Conservation (phyloP, 306 rosid genomes). For the Inga oerstediana region DNA sequence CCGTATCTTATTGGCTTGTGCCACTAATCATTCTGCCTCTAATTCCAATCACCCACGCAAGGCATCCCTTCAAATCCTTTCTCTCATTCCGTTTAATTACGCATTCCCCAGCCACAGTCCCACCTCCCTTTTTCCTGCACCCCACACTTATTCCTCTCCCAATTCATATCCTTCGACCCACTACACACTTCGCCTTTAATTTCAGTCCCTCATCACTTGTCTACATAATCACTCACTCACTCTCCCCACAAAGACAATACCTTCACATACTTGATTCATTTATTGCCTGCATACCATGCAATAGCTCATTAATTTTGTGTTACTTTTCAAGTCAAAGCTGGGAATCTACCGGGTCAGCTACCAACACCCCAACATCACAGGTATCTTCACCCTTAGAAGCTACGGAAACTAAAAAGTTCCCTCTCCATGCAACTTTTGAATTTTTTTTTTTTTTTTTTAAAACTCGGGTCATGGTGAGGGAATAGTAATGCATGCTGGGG, state of each 20-base stretch:
- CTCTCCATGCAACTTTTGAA: neutral
- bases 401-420: constrained; percentile 4
- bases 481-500: neutral
- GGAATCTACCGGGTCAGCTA: neutral
- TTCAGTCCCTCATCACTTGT: neutral
- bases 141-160: neutral
- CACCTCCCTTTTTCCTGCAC: neutral
- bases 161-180: neutral
- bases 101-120: neutral
- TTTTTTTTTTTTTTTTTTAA: no score
- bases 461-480: neutral
- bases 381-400: constrained; percentile 30
- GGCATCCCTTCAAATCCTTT: neutral
- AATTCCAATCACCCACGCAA: neutral
- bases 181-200: neutral
- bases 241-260: neutral
- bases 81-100: neutral
- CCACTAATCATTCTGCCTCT: neutral
- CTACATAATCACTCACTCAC: no score
- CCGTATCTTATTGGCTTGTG: neutral
- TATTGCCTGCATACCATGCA: neutral
- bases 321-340: neutral
- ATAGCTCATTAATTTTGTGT: neutral
- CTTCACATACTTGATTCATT: neutral
- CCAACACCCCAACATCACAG: neutral